Percentiles rank a stretch among this genome's conserved stretches.
Evolutionary conservation across 345 rosid species (phyloP).

Genomic region (Conringia planisiliqua): DNA sequence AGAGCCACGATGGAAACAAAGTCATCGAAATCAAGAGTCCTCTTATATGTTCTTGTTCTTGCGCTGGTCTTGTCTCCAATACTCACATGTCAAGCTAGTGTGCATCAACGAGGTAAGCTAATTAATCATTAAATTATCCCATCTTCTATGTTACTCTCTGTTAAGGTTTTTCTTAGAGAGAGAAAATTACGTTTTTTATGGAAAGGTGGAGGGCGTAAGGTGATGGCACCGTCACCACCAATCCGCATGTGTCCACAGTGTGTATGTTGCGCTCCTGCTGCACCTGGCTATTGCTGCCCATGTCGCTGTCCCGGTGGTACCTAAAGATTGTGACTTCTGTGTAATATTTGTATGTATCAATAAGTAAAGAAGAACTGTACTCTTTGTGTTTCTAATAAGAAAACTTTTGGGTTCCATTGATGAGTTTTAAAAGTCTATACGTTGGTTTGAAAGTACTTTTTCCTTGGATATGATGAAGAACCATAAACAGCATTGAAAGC

Average conservation of each 20-base stretch:
- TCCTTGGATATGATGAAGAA: neutral
- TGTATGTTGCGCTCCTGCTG: slow-evolving; percentile 32
- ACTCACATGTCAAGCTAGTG: slow-evolving; percentile 20
- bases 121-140: neutral
- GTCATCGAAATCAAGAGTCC: neutral
- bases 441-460: neutral
- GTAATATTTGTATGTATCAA: neutral
- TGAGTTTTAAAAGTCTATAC: neutral
- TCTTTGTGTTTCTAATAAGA: slow-evolving; percentile 4
- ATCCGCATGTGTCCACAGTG: slow-evolving; percentile 31
- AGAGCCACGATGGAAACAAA: slow-evolving; percentile 10
- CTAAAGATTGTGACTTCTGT: neutral
- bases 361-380: neutral
- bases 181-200: neutral
- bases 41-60: slow-evolving; percentile 19
- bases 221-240: slow-evolving; percentile 33
- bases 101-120: slow-evolving; percentile 21
- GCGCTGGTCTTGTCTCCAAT: slow-evolving; percentile 20
- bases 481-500: neutral
- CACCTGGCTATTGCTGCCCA: slow-evolving; percentile 30
- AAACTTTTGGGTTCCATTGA: neutral
- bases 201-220: slow-evolving; percentile 33
- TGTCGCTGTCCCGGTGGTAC: slow-evolving; percentile 26
- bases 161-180: neutral
- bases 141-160: neutral